Percentiles rank a stretch among this genome's conserved stretches.
Conservation (phyloP, 768 basidiomycete species). For the Sarcodon sp. region DNA sequence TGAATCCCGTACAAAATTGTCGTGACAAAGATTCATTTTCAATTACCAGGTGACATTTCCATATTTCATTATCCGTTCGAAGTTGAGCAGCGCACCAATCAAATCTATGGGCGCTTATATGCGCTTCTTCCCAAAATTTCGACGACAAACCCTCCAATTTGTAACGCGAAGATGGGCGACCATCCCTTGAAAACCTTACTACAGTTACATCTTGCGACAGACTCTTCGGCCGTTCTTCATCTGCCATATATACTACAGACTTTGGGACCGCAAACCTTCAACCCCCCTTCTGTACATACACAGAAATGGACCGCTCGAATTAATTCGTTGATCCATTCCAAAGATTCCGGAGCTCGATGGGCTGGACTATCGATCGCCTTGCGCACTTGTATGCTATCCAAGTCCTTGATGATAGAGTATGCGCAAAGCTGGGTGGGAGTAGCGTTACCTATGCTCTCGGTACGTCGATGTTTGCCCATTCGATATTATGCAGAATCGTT, state of each 20-base stretch:
- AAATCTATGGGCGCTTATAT: too few species aligned
- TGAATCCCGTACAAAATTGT: too few species aligned
- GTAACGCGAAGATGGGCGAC: not conserved
- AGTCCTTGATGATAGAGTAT: slow-evolving; percentile 47
- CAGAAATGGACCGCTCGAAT: slow-evolving; percentile 70
- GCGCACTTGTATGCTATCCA: slow-evolving; percentile 48
- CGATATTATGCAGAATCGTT: slow-evolving; percentile 6
- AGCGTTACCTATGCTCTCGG: slow-evolving; percentile 54
- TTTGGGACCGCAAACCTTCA: slow-evolving; percentile 39
- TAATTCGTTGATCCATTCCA: slow-evolving; percentile 64
- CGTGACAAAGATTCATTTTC: too few species aligned
- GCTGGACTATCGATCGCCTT: slow-evolving; percentile 66
- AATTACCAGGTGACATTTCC: too few species aligned
- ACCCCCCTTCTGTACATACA: slow-evolving; percentile 44
- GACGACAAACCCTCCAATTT: not conserved
- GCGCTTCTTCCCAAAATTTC: too few species aligned
- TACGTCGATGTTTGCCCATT: slow-evolving; percentile 27
- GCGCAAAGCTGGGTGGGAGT: slow-evolving; percentile 63
- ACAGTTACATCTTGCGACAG: slow-evolving; percentile 62
- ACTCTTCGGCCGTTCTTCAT: slow-evolving; percentile 43
- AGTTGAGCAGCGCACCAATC: too few species aligned
- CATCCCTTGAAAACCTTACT: slow-evolving; percentile 53
- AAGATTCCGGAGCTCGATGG: slow-evolving; percentile 69
- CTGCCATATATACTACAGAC: slow-evolving; percentile 44
- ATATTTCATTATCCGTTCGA: too few species aligned